These are phyloP conservation scores for Aethionema arabicum DNA, from an alignment of 345 rosid species.

Conservation along the genomic window DNA sequence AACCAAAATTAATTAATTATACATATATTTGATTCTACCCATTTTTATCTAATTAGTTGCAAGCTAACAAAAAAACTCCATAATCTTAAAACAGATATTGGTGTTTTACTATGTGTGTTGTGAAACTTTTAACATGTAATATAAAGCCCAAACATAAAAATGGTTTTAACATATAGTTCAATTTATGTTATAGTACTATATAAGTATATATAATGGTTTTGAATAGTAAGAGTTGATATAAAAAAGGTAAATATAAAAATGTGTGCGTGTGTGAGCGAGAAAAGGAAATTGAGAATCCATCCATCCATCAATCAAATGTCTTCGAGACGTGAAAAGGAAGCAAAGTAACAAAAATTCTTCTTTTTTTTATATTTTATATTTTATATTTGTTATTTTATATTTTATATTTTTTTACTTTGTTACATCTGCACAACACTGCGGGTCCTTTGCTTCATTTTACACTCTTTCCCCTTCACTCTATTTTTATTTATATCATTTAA, in stretches of 20 bases:
- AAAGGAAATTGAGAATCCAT: conserved; percentile 44
- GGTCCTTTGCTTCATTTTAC: conserved; percentile 27
- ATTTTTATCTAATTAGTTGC: too few relatives aligned
- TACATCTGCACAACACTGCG: conserved; percentile 16
- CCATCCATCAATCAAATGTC: conserved; percentile 43
- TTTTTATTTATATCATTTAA: too few relatives aligned
- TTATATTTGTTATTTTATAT: background rate
- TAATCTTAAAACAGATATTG: too few relatives aligned
- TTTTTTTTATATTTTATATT: background rate
- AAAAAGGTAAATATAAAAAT: background rate
- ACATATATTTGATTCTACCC: too few relatives aligned
- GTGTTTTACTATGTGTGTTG: too few relatives aligned
- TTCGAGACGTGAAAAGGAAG: conserved; percentile 62
- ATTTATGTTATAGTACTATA: background rate
- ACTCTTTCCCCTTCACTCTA: conserved; percentile 1
- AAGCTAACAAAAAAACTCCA: too few relatives aligned
- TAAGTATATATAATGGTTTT: background rate
- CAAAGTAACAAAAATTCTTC: conserved; percentile 39
- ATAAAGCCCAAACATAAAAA: too few relatives aligned
- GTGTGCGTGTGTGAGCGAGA: conserved; percentile 10
- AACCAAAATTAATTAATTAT: too few relatives aligned
- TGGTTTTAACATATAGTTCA: too few relatives aligned
- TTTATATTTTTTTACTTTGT: conserved; percentile 19
- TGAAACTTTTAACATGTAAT: too few relatives aligned
- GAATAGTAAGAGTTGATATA: background rate